Percentiles rank a stretch among this genome's conserved stretches.
Evolutionary conservation across 2,329 filamentous ascomycete species (phyloP).

Genomic region (Colletotrichum destructivum): DNA sequence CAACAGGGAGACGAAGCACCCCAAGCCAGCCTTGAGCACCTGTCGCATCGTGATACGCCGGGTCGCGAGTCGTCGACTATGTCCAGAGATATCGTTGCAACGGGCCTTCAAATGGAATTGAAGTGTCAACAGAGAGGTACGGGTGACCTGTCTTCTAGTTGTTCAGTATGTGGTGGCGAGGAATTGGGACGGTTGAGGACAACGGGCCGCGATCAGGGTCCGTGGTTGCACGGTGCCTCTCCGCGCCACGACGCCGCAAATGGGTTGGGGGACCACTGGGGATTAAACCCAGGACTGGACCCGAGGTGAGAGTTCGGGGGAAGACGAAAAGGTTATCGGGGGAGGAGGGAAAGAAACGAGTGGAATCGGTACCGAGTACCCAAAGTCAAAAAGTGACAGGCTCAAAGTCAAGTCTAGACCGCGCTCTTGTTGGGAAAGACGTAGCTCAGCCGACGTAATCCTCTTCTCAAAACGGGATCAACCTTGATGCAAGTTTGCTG

Average conservation of each 20-base stretch:
- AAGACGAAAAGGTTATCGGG: slow-evolving; percentile 25
- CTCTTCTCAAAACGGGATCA: slow-evolving; percentile 23
- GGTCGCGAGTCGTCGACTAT: slow-evolving; percentile 10
- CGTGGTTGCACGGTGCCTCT: slow-evolving; percentile 39
- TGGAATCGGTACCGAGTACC: slow-evolving; percentile 70
- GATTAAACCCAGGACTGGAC: slow-evolving; percentile 28
- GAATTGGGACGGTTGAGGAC: slow-evolving; percentile 17
- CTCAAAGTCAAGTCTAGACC: not conserved
- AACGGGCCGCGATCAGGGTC: slow-evolving; percentile 16
- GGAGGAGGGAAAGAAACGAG: slow-evolving; percentile 57
- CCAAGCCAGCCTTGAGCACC: slow-evolving; percentile 55
- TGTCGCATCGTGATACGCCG: slow-evolving; percentile 45
- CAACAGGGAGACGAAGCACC: slow-evolving; percentile 61
- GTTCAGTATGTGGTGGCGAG: slow-evolving; percentile 26
- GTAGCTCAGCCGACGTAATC: slow-evolving; percentile 28
- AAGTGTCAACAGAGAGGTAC: not conserved
- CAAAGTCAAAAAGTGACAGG: slow-evolving; percentile 21
- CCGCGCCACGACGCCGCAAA: slow-evolving; percentile 36
- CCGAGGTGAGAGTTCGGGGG: slow-evolving; percentile 11
- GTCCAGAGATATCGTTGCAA: slow-evolving; percentile 6
- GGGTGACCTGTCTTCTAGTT: not conserved
- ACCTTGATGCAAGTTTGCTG: slow-evolving; percentile 14
- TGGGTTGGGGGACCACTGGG: not conserved
- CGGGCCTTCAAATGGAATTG: not conserved
- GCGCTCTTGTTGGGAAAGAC: slow-evolving; percentile 22